Base-by-base conservation (phyloP, 495 filamentous ascomycete genomes). In the Tetracladium setigerum region DNA sequence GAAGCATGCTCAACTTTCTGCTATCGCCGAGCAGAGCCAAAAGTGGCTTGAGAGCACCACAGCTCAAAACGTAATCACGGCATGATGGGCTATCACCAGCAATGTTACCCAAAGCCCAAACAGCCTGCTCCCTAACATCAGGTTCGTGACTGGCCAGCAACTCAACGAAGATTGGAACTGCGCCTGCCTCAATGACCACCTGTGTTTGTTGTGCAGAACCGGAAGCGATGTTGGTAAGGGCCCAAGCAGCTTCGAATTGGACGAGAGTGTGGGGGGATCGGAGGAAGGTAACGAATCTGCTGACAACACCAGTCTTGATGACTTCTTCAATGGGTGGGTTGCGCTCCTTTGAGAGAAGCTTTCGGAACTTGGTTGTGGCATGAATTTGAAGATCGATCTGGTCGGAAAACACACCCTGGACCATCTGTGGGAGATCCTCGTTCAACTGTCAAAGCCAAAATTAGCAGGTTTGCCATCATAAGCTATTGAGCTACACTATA, bases 211-310 rank as follows among this genome's bases (percentile, higher is more conserved):
- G 83, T 34, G 94, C 91, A 47, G 90, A 95, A 54, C 94, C 94
- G 30, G 90, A 96, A 38, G 94, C 94, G 68, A 99, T 99, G 73
- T 99, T 99, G 69, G 94, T 99, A 62, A 99, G 73, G 53, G 94
- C 94, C 94, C 94, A 99, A 9, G 94, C 94, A 57, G 94, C 92
- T 70, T 99, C 94, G 65, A 99, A 99, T 68, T 99, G 94, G 41
- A 99, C 94, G 18, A 99, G 77, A 27, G 94, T 99, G 64, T 99
- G 94, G 44, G 94, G 94, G 24, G 94, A 99, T 46, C 89, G 84
- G 44, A 99, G 89, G 70, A 99, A 99, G 65, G 95, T 86, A 61
- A 99, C 94, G 61, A 99, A 99, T 61, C 94, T 84, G 69, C 82
- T 81, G 37, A 99, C 94, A 50, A 99, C 94, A 52, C 94, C 94